These are phyloP conservation scores for Eurotiales sp. DNA, from an alignment of 2,329 filamentous ascomycete species.

Conservation along the genomic window DNA sequence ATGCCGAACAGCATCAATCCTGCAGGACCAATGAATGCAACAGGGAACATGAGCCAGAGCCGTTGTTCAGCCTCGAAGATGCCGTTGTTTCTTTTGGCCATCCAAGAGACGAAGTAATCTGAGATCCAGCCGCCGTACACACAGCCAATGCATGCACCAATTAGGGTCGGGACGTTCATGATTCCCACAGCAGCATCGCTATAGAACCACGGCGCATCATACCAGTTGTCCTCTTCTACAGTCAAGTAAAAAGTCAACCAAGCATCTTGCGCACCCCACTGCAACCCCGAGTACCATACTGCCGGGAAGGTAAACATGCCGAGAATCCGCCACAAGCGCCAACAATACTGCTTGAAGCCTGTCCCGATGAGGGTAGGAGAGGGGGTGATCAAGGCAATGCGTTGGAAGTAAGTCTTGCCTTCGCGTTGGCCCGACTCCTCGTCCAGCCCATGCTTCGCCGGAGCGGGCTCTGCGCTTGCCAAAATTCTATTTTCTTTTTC, in stretches of 20 bases:
- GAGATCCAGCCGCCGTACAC: constrained; percentile 56
- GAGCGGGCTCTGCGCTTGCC: not conserved
- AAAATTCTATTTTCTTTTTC: not conserved
- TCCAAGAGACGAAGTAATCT: constrained; percentile 54
- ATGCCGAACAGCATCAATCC: constrained; percentile 54
- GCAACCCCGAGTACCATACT: constrained; percentile 54
- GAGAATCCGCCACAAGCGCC: constrained; percentile 52
- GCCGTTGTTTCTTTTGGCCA: constrained; percentile 51
- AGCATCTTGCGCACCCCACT: constrained; percentile 59
- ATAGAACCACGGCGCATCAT: constrained; percentile 53
- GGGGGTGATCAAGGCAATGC: constrained; percentile 54
- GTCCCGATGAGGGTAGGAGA: constrained; percentile 52
- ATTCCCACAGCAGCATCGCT: constrained; percentile 51
- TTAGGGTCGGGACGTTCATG: constrained; percentile 53
- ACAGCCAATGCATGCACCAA: constrained; percentile 50
- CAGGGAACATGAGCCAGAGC: constrained; percentile 50
- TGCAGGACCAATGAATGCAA: constrained; percentile 48
- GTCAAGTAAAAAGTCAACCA: constrained; percentile 59
- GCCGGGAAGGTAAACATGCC: constrained; percentile 56
- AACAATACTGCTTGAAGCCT: constrained; percentile 52
- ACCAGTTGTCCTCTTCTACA: constrained; percentile 55
- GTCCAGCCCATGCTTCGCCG: not conserved
- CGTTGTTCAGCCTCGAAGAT: constrained; percentile 55
- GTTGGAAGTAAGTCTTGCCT: constrained; percentile 52
- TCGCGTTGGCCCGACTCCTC: constrained; percentile 16